Evolutionary conservation across 2,329 filamentous ascomycete species (phyloP).

Genomic region (Ophiocordyceps australis): DNA sequence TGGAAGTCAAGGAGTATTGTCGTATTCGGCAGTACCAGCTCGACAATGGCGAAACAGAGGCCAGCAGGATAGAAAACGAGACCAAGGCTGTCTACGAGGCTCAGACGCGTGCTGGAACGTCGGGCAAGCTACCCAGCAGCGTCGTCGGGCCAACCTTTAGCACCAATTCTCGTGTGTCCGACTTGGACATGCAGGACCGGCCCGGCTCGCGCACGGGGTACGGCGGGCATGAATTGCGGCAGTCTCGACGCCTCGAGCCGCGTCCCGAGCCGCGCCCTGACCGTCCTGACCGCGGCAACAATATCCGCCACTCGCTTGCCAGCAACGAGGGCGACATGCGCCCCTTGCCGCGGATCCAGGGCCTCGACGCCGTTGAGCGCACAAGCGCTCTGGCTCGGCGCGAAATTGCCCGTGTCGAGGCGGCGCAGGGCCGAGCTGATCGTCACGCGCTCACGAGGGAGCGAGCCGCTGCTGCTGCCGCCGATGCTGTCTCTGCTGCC

Average conservation of each 20-base stretch:
- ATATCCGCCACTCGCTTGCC: slow-evolving; percentile 10
- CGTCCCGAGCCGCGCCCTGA: too few relatives aligned
- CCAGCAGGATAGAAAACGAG: slow-evolving; percentile 30
- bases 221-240: slow-evolving; percentile 20
- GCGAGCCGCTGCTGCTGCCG: slow-evolving; percentile 14
- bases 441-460: slow-evolving; percentile 24
- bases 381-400: slow-evolving; percentile 29
- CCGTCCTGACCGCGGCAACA: too few relatives aligned
- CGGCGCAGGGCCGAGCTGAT: slow-evolving; percentile 30
- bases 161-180: slow-evolving; percentile 6
- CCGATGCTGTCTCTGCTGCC: slow-evolving; percentile 12
- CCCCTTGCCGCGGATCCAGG: slow-evolving; percentile 5
- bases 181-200: slow-evolving; percentile 2
- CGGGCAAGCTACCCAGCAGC: slow-evolving; percentile 8
- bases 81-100: slow-evolving; percentile 31
- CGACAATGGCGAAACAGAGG: slow-evolving; percentile 29
- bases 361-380: slow-evolving; percentile 20
- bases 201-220: slow-evolving; percentile 5
- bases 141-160: slow-evolving; percentile 5
- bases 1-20: slow-evolving; percentile 45
- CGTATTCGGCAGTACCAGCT: slow-evolving; percentile 41
- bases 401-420: slow-evolving; percentile 32
- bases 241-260: slow-evolving; percentile 21
- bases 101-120: slow-evolving; percentile 20
- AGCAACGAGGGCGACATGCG: slow-evolving; percentile 6